phyloP scores from a whole-genome alignment of 139 green algal species.

The Ulvella scutata region DNA sequence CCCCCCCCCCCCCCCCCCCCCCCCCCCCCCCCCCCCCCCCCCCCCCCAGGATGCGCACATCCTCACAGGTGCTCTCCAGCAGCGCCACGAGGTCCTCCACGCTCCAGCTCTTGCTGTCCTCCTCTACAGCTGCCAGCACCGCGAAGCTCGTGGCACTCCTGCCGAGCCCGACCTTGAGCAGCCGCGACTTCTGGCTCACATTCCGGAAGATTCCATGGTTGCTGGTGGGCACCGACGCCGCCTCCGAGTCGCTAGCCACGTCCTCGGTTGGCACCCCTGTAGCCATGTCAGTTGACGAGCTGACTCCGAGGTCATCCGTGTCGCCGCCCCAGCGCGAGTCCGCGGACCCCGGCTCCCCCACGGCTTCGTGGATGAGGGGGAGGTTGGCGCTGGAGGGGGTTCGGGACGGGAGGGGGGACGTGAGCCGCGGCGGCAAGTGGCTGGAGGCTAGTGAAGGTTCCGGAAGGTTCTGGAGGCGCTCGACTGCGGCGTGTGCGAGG shows the following conservation, averaged over 20 bases:
- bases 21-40: too few species aligned
- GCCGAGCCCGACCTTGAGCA: neutral
- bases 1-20: too few species aligned
- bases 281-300: neutral
- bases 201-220: neutral
- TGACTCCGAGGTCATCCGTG: neutral
- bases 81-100: neutral
- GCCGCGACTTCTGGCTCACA: neutral
- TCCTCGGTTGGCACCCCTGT: neutral
- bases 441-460: neutral
- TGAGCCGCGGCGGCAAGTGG: neutral
- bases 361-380: neutral
- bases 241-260: neutral
- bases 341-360: too few species aligned
- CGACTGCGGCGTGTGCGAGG: neutral
- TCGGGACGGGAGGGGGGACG: neutral
- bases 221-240: neutral
- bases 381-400: neutral
- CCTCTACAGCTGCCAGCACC: neutral
- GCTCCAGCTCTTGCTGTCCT: neutral
- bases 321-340: neutral
- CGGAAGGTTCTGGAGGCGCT: neutral
- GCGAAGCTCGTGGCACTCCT: neutral
- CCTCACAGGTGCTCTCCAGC: neutral
- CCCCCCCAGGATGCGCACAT: too few species aligned